phyloP scores from a whole-genome alignment of 73 alveolate genomes.

The Paraurostyla sp. region DNA sequence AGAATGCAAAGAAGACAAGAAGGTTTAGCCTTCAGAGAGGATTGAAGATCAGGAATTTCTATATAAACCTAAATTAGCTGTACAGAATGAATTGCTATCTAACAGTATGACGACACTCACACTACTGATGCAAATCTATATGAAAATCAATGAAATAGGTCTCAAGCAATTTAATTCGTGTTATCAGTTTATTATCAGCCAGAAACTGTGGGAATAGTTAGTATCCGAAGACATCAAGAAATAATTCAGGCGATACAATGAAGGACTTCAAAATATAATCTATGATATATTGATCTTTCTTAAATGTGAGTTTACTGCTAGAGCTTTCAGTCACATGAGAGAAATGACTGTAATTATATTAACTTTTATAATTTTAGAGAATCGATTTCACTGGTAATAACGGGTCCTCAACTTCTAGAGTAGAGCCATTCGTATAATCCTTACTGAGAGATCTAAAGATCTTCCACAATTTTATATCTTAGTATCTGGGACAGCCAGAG shows the following conservation, averaged over 20 bases:
- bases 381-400: slow-evolving; percentile 11
- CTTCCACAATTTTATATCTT: not conserved
- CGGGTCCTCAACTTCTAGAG: not conserved
- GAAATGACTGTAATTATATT: slow-evolving; percentile 19
- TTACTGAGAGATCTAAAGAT: slow-evolving; percentile 32
- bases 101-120: slow-evolving; percentile 46
- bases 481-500: not conserved
- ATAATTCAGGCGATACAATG: not conserved
- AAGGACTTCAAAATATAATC: not conserved
- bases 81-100: not conserved
- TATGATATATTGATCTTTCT: slow-evolving; percentile 7
- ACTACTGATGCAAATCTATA: slow-evolving; percentile 13
- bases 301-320: slow-evolving; percentile 35
- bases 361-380: not conserved
- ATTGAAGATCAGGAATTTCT: slow-evolving; percentile 44
- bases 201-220: slow-evolving; percentile 22
- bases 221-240: not conserved
- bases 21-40: not conserved
- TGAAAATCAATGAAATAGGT: not conserved
- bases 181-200: not conserved
- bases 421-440: slow-evolving; percentile 19
- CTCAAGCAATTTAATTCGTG: slow-evolving; percentile 15
- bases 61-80: slow-evolving; percentile 4
- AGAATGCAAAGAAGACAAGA: not conserved
- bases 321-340: slow-evolving; percentile 44